These are phyloP conservation scores for Cucumis cinereus DNA, from an alignment of 306 rosid genomes.

Conservation along the genomic window DNA sequence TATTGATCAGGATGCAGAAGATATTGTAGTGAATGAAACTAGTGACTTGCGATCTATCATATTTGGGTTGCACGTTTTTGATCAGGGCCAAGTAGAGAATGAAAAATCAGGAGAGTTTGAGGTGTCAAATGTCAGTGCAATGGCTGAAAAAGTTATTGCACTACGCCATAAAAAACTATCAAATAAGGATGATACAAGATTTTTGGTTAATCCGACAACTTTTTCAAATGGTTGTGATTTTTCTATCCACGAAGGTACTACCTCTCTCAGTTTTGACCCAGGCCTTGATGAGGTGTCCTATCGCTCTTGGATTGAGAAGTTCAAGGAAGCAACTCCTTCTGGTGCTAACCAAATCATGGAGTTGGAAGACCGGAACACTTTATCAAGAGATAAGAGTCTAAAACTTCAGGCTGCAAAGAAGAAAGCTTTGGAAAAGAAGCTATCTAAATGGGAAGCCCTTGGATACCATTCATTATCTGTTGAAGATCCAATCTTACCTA, in stretches of 20 bases:
- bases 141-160: constrained; percentile 63
- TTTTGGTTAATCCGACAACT: constrained; percentile 48
- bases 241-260: constrained; percentile 22
- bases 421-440: constrained; percentile 69
- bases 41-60: constrained; percentile 70
- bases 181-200: constrained; percentile 46
- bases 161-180: constrained; percentile 29
- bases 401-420: constrained; percentile 64
- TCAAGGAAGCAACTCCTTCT: constrained; percentile 56
- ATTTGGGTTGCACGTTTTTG: constrained; percentile 57
- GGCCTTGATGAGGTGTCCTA: constrained; percentile 68
- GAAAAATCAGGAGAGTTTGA: constrained; percentile 26
- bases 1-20: constrained; percentile 34
- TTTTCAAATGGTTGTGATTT: constrained; percentile 23
- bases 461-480: constrained; percentile 66
- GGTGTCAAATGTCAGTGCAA: constrained; percentile 39
- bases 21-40: constrained; percentile 33
- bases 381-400: constrained; percentile 31
- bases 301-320: constrained; percentile 76
- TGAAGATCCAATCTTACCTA: constrained; percentile 33
- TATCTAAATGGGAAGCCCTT: constrained; percentile 63
- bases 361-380: constrained; percentile 27
- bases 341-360: constrained; percentile 26
- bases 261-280: constrained; percentile 28
- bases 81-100: constrained; percentile 35